Base-by-base conservation (phyloP, 2,329 filamentous ascomycete species). In the Microsporum audouinii region DNA sequence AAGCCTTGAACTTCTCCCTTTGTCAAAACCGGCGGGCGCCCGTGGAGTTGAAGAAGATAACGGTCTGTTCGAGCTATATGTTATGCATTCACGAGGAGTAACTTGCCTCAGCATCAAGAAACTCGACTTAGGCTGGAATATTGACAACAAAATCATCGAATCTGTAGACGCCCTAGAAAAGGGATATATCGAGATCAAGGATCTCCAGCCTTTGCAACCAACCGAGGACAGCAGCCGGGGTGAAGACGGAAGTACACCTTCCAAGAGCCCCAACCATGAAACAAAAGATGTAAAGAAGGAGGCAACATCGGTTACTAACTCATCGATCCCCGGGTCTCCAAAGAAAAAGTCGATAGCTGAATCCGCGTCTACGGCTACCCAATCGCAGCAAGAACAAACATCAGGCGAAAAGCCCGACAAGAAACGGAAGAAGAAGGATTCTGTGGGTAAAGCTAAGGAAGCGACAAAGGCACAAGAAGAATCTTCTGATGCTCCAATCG, bases 71-170 rank as follows among this genome's bases (percentile, higher is more conserved):
- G 94, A 99, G 77, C 81, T 99, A 7, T 99, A 99, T 72, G 88
- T 90, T 36, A 95, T 96, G 87, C 92, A 99, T 74, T 96, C 94
- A 8, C 95, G 91, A 76, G 94, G 94, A 63, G 91, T 97, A n/a
- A 91, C 91, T 17, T 92, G 89, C 68, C 73, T 97, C 59, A 86
- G 85, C 65, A 85, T 99, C 72, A 92, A 88, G 72, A 89, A 92
- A 71, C 84, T 86, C 58, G 92, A 97, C 74, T 80, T 99, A 57
- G 94, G 95, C 34, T 97, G 91, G 91, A 88, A 87, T 67, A 84
- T 85, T 67, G 89, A 96, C 64, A 92, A 91, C 75, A 95, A 95
- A 78, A 88, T 95, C 59, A 79, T 96, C 43, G 79, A 86, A 60
- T 82, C 88, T 0, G 83, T 94, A 43, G 86, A 95, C 72, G 91